phyloP scores from a whole-genome alignment of 2,329 filamentous ascomycete species.

The Berkeleyomyces rouxiae region DNA sequence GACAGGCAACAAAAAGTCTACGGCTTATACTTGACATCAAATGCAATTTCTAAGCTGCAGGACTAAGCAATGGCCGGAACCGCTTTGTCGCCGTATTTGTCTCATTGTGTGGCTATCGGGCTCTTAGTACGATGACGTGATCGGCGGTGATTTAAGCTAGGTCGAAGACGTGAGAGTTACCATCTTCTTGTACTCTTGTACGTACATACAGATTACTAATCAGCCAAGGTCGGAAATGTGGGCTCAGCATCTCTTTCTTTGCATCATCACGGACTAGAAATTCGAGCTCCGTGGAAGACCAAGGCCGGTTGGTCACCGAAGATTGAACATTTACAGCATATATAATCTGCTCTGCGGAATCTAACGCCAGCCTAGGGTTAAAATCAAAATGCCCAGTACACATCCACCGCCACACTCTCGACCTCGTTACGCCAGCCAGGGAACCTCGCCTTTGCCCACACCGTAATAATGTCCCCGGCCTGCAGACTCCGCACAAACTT shows the following conservation, averaged over 20 bases:
- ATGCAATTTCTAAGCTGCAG: not conserved
- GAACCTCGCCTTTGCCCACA: slow-evolving; percentile 45
- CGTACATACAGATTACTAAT: too few relatives aligned
- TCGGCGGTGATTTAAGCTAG: too few relatives aligned
- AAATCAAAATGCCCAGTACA: slow-evolving; percentile 35
- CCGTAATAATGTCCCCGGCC: slow-evolving; percentile 43
- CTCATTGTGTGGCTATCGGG: not conserved
- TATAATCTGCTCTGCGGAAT: not conserved
- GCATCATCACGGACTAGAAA: too few relatives aligned
- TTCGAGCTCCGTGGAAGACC: too few relatives aligned
- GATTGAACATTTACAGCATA: too few relatives aligned
- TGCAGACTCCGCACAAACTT: slow-evolving; percentile 38
- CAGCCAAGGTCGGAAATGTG: too few relatives aligned
- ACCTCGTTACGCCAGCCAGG: slow-evolving; percentile 36
- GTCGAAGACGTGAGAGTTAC: too few relatives aligned
- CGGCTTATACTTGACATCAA: not conserved
- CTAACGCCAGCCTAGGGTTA: not conserved
- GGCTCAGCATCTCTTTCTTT: too few relatives aligned
- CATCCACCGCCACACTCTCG: slow-evolving; percentile 32
- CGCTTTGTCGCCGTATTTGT: not conserved
- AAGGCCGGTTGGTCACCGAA: too few relatives aligned
- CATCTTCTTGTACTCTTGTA: too few relatives aligned
- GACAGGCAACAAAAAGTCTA: not conserved
- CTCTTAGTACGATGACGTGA: too few relatives aligned
- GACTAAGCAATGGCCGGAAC: not conserved